phyloP scores from a whole-genome alignment of 2,329 filamentous ascomycete genomes.

The Hymenotorrendiella dingleyae region DNA sequence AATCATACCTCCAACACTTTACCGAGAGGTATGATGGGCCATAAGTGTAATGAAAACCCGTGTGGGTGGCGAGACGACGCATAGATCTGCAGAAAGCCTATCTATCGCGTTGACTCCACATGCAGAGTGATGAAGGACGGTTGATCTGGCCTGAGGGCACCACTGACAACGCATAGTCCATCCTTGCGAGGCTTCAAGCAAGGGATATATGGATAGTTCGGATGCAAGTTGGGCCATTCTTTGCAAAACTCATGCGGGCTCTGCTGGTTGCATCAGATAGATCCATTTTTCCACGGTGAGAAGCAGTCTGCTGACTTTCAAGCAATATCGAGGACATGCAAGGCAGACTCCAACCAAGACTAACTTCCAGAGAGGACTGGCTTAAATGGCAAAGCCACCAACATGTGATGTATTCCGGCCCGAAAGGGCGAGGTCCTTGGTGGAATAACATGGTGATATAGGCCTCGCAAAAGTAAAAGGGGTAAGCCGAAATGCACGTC shows the following conservation, averaged over 20 bases:
- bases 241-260: slow-evolving; percentile 16
- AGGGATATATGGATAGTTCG: slow-evolving; percentile 5
- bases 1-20: slow-evolving; percentile 18
- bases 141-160: slow-evolving; percentile 19
- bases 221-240: slow-evolving; percentile 11
- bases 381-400: slow-evolving; percentile 7
- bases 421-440: slow-evolving; percentile 3
- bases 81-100: slow-evolving; percentile 22
- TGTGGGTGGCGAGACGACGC: slow-evolving; percentile 20
- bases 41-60: slow-evolving; percentile 10
- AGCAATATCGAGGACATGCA: slow-evolving; percentile 8
- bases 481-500: slow-evolving; percentile 7
- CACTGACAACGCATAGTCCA: slow-evolving; percentile 28
- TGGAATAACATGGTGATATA: slow-evolving; percentile 5
- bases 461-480: slow-evolving; percentile 9
- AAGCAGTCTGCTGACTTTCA: slow-evolving; percentile 25
- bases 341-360: slow-evolving; percentile 8
- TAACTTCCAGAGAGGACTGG: not conserved
- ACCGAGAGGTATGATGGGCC: slow-evolving; percentile 18
- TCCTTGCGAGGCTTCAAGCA: slow-evolving; percentile 12
- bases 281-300: slow-evolving; percentile 21
- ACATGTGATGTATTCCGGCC: slow-evolving; percentile 9
- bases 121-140: slow-evolving; percentile 23
- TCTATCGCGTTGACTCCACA: slow-evolving; percentile 20
- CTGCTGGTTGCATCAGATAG: slow-evolving; percentile 15